These are phyloP conservation scores for Gossypium bickii DNA, from an alignment of 345 rosid species.

Conservation along the genomic window DNA sequence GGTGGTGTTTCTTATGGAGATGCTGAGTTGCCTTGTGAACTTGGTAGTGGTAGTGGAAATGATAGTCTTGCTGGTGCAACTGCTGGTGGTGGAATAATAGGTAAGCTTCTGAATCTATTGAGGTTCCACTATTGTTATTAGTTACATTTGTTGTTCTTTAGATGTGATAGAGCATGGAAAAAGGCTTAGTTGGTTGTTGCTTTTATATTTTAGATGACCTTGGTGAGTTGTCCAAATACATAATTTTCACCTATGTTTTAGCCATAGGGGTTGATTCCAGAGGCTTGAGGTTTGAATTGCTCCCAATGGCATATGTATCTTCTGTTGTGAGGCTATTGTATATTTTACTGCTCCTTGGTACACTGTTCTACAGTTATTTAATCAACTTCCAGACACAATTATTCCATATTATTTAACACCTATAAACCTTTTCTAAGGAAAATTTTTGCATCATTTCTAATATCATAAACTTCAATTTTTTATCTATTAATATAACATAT, in stretches of 20 bases:
- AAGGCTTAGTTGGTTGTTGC: neutral
- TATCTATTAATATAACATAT: neutral
- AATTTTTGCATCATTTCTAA: neutral
- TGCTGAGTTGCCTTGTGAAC: slow-evolving; percentile 89
- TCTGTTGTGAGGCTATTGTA: neutral
- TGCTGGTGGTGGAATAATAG: slow-evolving; percentile 90
- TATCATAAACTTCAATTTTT: neutral
- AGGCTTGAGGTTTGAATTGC: neutral
- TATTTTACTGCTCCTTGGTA: neutral
- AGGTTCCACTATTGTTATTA: neutral
- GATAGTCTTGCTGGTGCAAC: slow-evolving; percentile 59
- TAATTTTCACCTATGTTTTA: neutral
- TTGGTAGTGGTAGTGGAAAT: slow-evolving; percentile 94
- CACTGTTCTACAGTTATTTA: neutral
- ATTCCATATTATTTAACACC: neutral
- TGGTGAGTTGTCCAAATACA: slow-evolving; percentile 6
- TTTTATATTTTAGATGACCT: slow-evolving; percentile 4
- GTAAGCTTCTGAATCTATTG: slow-evolving; percentile 33
- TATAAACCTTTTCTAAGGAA: neutral
- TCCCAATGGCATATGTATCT: neutral
- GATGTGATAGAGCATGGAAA: neutral
- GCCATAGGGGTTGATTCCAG: neutral
- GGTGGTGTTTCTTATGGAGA: slow-evolving; percentile 79
- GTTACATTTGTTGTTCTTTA: neutral
- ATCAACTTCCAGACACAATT: neutral